phyloP scores from a whole-genome alignment of 768 basidiomycete species.

The Boletus pseudopeckii region DNA sequence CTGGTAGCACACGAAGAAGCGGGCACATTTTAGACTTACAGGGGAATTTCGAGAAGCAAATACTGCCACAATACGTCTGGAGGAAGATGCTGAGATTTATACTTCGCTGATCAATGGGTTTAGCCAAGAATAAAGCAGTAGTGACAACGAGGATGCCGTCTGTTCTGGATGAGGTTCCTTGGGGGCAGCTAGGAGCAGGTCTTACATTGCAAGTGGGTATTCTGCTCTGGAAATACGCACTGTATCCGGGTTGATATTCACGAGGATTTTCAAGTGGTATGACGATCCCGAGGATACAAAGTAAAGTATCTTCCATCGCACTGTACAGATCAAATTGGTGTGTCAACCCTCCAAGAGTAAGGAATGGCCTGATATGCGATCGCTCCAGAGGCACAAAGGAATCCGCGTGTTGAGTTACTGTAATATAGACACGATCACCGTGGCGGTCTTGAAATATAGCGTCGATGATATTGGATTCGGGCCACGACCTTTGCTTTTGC shows the following conservation, averaged over 20 bases:
- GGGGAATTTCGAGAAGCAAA: constrained; percentile 31
- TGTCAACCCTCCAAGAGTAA: constrained; percentile 1
- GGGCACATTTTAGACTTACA: too few relatives aligned
- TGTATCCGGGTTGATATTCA: background rate
- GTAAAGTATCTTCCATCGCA: background rate
- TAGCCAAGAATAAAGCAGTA: constrained; percentile 31
- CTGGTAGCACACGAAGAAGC: background rate
- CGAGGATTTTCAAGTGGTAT: too few relatives aligned
- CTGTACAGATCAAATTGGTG: background rate
- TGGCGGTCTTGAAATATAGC: background rate
- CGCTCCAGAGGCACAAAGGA: constrained; percentile 1
- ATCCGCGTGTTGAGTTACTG: constrained; percentile 14
- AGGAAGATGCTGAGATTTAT: constrained; percentile 40
- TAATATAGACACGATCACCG: background rate
- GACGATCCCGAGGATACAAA: background rate
- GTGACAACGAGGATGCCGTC: constrained; percentile 33
- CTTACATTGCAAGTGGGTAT: background rate
- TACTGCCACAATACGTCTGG: constrained; percentile 35
- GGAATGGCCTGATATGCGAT: constrained; percentile 6
- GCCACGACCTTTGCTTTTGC: background rate
- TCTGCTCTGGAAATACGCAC: background rate
- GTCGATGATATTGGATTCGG: background rate
- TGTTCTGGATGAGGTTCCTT: constrained; percentile 31
- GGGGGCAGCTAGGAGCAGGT: background rate
- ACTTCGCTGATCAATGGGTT: constrained; percentile 35